Evolutionary conservation across 164 flowering plant species (phyloP).

Genomic region (Houttuynia cordata): DNA sequence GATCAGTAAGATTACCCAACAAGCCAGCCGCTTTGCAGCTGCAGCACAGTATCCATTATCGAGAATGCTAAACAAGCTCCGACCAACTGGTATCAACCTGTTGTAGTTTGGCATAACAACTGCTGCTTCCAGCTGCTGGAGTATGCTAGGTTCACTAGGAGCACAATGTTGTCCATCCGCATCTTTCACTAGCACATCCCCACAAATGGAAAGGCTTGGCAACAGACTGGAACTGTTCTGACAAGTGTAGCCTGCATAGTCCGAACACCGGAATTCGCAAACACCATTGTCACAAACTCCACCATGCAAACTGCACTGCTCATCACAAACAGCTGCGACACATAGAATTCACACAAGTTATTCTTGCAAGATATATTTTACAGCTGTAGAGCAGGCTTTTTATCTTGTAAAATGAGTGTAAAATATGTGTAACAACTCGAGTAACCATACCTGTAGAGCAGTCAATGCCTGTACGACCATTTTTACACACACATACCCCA

Average conservation of each 20-base stretch:
- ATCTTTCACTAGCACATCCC: slow-evolving; percentile 57
- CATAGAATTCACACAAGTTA: not conserved
- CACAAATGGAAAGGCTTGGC: slow-evolving; percentile 71
- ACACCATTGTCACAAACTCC: slow-evolving; percentile 96
- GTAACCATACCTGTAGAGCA: slow-evolving; percentile 83
- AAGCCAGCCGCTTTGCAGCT: slow-evolving; percentile 90
- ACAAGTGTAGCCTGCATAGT: slow-evolving; percentile 96
- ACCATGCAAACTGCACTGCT: slow-evolving; percentile 97
- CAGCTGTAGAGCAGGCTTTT: too few species aligned
- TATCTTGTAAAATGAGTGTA: too few species aligned
- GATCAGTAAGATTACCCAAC: slow-evolving; percentile 61
- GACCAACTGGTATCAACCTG: slow-evolving; percentile 68
- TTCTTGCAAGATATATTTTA: not conserved
- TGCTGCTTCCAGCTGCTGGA: slow-evolving; percentile 92
- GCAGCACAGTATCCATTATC: slow-evolving; percentile 66
- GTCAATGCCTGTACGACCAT: slow-evolving; percentile 80
- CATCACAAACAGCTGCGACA: slow-evolving; percentile 84
- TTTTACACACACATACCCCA: slow-evolving; percentile 75
- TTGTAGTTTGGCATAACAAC: slow-evolving; percentile 93
- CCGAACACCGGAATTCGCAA: slow-evolving; percentile 97
- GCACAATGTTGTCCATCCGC: slow-evolving; percentile 85
- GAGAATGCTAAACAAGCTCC: slow-evolving; percentile 58
- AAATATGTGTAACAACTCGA: too few species aligned
- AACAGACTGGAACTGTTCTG: slow-evolving; percentile 80
- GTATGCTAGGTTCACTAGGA: slow-evolving; percentile 74